Evolutionary conservation across 495 filamentous ascomycete species (phyloP).

Genomic region (Hypoxylon trugodes): DNA sequence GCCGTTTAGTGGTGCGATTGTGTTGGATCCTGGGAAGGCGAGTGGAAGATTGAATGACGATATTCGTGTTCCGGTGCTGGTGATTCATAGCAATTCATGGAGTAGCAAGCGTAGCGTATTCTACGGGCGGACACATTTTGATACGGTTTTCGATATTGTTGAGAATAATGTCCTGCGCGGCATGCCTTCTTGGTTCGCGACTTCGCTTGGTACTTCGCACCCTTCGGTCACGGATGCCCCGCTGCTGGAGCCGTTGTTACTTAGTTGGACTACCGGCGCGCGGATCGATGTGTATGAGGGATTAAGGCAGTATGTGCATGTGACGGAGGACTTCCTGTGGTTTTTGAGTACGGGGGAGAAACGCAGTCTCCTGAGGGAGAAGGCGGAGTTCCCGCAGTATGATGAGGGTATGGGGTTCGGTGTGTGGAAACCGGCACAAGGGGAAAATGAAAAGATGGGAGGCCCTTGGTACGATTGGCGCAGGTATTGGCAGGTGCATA

Average conservation of each 20-base stretch:
- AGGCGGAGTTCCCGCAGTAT: conserved; percentile 51
- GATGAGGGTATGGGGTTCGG: conserved; percentile 47
- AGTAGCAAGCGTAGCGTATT: conserved; percentile 54
- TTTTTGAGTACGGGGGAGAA: conserved; percentile 47
- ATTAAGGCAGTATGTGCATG: conserved; percentile 55
- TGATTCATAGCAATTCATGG: conserved; percentile 63
- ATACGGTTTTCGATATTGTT: conserved; percentile 57
- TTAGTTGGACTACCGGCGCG: conserved; percentile 59
- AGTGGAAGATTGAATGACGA: conserved; percentile 61
- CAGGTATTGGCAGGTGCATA: conserved; percentile 53
- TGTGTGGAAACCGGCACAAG: conserved; percentile 49
- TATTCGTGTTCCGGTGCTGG: conserved; percentile 57
- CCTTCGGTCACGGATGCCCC: conserved; percentile 64
- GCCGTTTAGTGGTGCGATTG: conserved; percentile 55
- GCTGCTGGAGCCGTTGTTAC: conserved; percentile 57
- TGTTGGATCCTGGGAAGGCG: conserved; percentile 62
- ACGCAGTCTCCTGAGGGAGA: conserved; percentile 46
- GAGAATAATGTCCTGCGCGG: conserved; percentile 47
- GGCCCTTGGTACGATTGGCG: conserved; percentile 49
- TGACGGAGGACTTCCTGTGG: conserved; percentile 54
- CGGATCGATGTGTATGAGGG: conserved; percentile 52
- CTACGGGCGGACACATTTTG: conserved; percentile 61
- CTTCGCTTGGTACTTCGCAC: conserved; percentile 59
- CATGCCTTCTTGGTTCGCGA: conserved; percentile 61
- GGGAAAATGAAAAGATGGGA: conserved; percentile 35